phyloP scores from a whole-genome alignment of 2,329 filamentous ascomycete species.

The Incumbomyces delicatus region DNA sequence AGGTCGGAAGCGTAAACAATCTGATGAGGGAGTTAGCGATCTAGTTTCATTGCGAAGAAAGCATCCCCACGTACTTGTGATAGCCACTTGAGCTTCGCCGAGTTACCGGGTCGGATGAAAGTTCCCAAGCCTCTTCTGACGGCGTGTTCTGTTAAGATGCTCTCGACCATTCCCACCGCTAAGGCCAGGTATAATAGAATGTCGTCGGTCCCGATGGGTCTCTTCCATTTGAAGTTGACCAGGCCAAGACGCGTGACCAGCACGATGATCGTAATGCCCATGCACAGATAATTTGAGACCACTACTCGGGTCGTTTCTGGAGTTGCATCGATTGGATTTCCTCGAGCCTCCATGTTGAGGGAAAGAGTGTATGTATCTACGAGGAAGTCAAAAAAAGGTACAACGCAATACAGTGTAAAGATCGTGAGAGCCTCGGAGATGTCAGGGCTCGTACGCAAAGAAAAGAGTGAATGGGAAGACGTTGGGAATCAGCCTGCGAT shows the following conservation, averaged over 20 bases:
- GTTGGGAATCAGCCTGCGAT: not conserved
- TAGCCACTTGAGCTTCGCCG: not conserved
- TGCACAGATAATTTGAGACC: conserved; percentile 5
- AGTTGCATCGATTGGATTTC: conserved; percentile 3
- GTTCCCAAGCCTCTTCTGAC: conserved; percentile 6
- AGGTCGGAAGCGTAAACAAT: conserved; percentile 8
- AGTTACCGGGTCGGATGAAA: conserved; percentile 3
- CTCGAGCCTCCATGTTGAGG: not conserved
- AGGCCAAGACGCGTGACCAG: not conserved
- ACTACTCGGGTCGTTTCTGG: conserved; percentile 5
- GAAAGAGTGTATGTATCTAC: too few relatives aligned
- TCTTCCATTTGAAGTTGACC: conserved; percentile 1
- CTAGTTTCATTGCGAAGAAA: too few relatives aligned
- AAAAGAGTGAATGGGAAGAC: not conserved
- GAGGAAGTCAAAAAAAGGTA: too few relatives aligned
- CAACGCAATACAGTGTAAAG: not conserved
- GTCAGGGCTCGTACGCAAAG: not conserved
- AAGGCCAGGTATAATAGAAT: conserved; percentile 1
- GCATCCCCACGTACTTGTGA: not conserved
- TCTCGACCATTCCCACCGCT: not conserved
- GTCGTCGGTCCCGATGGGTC: conserved; percentile 1
- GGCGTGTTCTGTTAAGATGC: conserved; percentile 4
- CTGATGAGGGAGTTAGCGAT: not conserved
- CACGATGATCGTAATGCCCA: conserved; percentile 2
- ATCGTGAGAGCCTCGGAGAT: not conserved